Percentiles rank a stretch among this genome's conserved stretches.
phyloP scores from a whole-genome alignment of 1,139 yeast species.

The Debaryomycetaceae sp. region DNA sequence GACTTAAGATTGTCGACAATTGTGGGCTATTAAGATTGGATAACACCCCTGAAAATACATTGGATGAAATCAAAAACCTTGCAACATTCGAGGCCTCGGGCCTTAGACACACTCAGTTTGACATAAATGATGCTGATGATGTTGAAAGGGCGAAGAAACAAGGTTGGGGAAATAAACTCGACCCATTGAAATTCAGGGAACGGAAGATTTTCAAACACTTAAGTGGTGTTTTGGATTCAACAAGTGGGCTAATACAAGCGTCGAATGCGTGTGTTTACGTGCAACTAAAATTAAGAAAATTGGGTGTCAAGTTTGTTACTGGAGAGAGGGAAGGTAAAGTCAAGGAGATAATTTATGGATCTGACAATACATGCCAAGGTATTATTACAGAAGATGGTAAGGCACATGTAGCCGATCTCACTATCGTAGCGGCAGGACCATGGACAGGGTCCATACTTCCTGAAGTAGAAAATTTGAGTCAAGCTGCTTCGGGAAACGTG shows the following conservation, averaged over 20 bases:
- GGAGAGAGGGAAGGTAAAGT: constrained; percentile 20
- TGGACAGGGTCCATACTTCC: constrained; percentile 34
- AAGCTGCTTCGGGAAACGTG: constrained; percentile 32
- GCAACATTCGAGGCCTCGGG: constrained; percentile 22
- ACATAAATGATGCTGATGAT: constrained; percentile 22
- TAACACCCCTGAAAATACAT: constrained; percentile 10
- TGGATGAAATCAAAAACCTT: constrained; percentile 20
- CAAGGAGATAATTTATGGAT: constrained; percentile 10
- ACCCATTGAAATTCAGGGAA: constrained; percentile 15
- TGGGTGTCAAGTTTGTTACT: constrained; percentile 28
- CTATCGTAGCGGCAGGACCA: constrained; percentile 35
- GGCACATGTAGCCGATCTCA: constrained; percentile 19
- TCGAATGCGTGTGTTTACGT: constrained; percentile 29
- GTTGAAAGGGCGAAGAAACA: constrained; percentile 20
- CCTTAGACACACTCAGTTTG: constrained; percentile 23
- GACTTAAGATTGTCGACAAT: constrained; percentile 16
- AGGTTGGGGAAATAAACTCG: constrained; percentile 17
- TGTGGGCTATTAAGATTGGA: constrained; percentile 24
- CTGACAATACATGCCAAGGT: constrained; percentile 9
- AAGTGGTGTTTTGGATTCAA: constrained; percentile 28
- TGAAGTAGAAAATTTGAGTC: constrained; percentile 26
- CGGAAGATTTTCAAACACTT: not conserved
- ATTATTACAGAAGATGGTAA: constrained; percentile 2
- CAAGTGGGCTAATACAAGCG: constrained; percentile 37
- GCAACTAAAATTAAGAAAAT: constrained; percentile 16